phyloP scores from a whole-genome alignment of 805 yeast genomes.

The Zygosaccharomyces bailii region DNA sequence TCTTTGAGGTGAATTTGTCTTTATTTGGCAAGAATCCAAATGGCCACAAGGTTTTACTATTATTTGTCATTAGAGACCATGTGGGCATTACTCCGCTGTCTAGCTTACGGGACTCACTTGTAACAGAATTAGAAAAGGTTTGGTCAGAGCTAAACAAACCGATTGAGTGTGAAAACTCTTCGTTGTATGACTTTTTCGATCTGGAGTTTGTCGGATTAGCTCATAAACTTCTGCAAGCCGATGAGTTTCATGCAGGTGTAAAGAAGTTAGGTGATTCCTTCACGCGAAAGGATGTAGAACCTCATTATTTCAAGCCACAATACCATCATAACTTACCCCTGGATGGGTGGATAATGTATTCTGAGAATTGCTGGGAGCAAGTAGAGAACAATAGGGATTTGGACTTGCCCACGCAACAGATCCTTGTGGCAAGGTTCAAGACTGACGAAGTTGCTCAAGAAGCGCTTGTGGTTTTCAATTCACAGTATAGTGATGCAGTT shows the following conservation, averaged over 20 bases:
- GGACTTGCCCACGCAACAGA: conserved; percentile 95
- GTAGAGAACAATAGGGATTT: conserved; percentile 90
- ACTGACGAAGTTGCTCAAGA: conserved; percentile 80
- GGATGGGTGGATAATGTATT: conserved; percentile 94
- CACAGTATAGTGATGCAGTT: conserved; percentile 33
- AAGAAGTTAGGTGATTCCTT: conserved; percentile 62
- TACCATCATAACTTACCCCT: conserved; percentile 86
- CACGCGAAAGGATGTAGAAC: conserved; percentile 28
- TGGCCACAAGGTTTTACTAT: conserved; percentile 58
- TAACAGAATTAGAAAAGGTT: conserved; percentile 65
- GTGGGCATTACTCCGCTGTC: conserved; percentile 80
- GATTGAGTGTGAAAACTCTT: conserved; percentile 49
- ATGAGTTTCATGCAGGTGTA: conserved; percentile 62
- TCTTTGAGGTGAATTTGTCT: conserved; percentile 89
- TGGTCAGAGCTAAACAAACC: conserved; percentile 83
- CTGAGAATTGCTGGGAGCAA: conserved; percentile 90
- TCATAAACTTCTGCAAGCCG: conserved; percentile 80
- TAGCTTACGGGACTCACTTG: conserved; percentile 64
- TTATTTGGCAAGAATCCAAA: conserved; percentile 64
- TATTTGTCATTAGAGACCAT: conserved; percentile 92
- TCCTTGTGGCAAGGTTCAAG: conserved; percentile 87
- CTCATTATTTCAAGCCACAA: conserved; percentile 53
- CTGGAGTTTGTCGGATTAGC: conserved; percentile 75
- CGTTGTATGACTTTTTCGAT: conserved; percentile 77
- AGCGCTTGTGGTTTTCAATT: conserved; percentile 45